These are phyloP conservation scores for Chaetomium strumarium DNA, from an alignment of 2,329 filamentous ascomycete species.

Conservation along the genomic window DNA sequence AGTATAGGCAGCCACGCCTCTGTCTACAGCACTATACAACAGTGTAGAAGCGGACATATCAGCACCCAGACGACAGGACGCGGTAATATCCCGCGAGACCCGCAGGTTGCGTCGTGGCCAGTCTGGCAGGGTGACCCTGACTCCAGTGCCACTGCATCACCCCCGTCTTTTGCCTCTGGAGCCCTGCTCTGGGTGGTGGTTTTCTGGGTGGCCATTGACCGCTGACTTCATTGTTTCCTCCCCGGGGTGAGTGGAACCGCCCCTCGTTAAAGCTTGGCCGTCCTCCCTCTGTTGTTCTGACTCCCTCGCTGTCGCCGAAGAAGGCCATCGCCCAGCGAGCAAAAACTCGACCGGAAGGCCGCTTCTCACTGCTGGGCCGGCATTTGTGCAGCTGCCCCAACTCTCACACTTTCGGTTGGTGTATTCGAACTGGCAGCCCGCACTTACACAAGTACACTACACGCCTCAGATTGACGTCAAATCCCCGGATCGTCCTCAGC, in stretches of 20 bases:
- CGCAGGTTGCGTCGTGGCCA: constrained; percentile 1
- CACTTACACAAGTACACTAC: constrained; percentile 16
- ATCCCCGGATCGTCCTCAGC: constrained; percentile 24
- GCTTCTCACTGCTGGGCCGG: background rate
- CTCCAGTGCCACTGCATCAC: constrained; percentile 6
- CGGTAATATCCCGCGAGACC: background rate
- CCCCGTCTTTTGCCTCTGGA: constrained; percentile 16
- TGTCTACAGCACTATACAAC: too few relatives aligned
- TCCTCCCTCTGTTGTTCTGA: constrained; percentile 4
- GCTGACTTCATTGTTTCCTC: constrained; percentile 23
- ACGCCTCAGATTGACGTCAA: constrained; percentile 24
- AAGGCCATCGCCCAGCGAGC: background rate
- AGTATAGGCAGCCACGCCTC: too few relatives aligned
- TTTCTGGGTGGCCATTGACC: constrained; percentile 17
- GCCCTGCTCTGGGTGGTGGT: constrained; percentile 11
- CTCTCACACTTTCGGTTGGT: background rate
- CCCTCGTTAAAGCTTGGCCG: constrained; percentile 21
- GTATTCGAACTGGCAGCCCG: background rate
- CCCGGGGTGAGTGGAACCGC: constrained; percentile 7
- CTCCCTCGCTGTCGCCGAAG: constrained; percentile 2
- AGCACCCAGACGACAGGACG: background rate
- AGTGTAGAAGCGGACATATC: too few relatives aligned
- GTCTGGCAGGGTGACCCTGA: constrained; percentile 1
- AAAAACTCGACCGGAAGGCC: background rate
- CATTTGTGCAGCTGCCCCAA: too few relatives aligned